phyloP scores from a whole-genome alignment of 768 basidiomycete species.

The Filobasidium wieringae region DNA sequence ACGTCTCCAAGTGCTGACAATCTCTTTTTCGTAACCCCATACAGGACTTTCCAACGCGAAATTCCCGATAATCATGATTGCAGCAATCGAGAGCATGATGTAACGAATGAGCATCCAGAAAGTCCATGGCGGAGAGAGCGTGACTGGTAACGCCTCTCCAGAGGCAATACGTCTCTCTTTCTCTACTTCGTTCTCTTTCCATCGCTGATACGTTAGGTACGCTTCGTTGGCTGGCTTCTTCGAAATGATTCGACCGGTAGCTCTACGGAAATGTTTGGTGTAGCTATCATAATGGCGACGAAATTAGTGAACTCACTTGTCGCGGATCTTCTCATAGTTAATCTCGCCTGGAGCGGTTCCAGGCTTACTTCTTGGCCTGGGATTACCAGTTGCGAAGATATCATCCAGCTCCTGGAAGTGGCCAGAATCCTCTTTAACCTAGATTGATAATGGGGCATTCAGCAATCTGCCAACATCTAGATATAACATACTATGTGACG shows the following conservation, averaged over 20 bases:
- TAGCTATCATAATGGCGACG: not conserved
- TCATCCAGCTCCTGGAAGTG: too few relatives aligned
- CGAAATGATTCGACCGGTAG: constrained; percentile 56
- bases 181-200: constrained; percentile 50
- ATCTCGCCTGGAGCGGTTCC: constrained; percentile 9
- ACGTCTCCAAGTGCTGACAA: constrained; percentile 43
- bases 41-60: constrained; percentile 76
- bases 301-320: not conserved
- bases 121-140: constrained; percentile 38
- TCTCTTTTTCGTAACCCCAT: constrained; percentile 69
- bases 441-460: too few relatives aligned
- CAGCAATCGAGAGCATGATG: constrained; percentile 48
- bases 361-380: not conserved
- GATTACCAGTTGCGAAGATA: constrained; percentile 4
- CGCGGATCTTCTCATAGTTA: constrained; percentile 7
- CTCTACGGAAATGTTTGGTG: not conserved
- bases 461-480: too few relatives aligned
- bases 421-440: too few relatives aligned
- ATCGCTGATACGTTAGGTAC: constrained; percentile 51
- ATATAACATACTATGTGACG: too few relatives aligned
- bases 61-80: constrained; percentile 44
- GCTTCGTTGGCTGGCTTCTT: constrained; percentile 75
- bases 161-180: constrained; percentile 53
- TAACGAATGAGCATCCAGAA: constrained; percentile 48
- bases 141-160: constrained; percentile 54